Evolutionary conservation across 306 rosid species (phyloP), one percentile per base, ranked within the genome.

Genomic region (Vigna reflexopilosa): DNA sequence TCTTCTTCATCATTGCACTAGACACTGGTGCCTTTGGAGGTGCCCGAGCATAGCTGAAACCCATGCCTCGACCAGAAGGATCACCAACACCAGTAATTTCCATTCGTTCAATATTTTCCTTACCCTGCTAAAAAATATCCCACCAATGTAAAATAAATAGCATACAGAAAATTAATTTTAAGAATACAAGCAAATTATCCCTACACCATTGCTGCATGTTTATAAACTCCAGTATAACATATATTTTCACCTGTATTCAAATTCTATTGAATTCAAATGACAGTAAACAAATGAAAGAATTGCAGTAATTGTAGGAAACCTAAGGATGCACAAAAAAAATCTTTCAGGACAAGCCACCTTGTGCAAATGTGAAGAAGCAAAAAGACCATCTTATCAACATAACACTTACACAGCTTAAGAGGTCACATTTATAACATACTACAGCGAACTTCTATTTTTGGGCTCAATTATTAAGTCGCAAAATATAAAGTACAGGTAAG

Each of bases 51-150:
- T 87, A 95, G 86, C 98, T 92, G 52, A 94, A 95, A 67, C 98
- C 98, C 77, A 95, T 81, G 71, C 98, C 98, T 65, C 97, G 91
- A 45, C 98, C 97, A 59, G 98, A 92, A 57, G 98, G 98, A 84
- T 95, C 98, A 55, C 98, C 98, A 73, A 92, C 97, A 77, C 98
- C 98, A 82, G 93, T 92, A 67, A 95, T 88, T 88, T 95, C 98
- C 90, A 95, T 65, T 36, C 97, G 89, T 70, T 95, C 98, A 81
- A 95, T 92, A 80, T 87, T 95, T 88, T 95, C 98, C 80, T 87
- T 92, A 32, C 98, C 98, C 98, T 94, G 81, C 48, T 40, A 50
- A 51, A 58, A 6, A 66, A 56, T 28, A 30, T 32, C 20, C 45
- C 64, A 76, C 24, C 7, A 42, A 13, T 2, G 44, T 40, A 8